Base-by-base conservation (phyloP, 2,329 filamentous ascomycete genomes). In the Rhinocladiella similis region DNA sequence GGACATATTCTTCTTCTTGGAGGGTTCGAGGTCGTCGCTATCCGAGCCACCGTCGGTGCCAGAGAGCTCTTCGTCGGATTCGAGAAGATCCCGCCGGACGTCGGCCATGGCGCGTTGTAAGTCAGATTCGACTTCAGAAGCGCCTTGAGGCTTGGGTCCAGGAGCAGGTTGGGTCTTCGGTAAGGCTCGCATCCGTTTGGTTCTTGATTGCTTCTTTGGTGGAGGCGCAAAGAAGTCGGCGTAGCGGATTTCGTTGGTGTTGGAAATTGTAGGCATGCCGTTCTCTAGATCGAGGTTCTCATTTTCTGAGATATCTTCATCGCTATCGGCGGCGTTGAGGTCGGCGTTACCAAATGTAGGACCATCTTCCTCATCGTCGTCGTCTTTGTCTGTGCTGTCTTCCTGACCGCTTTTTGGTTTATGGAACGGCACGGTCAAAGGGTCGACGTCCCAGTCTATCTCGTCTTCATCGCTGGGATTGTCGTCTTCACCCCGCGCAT, bases 161-260 rank as follows among this genome's bases (percentile, higher is more conserved):
- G 79, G 66, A 77, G 76, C 51, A 35, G 68, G 70, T 56, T 77
- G 74, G 9, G 80, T 79, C 64, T 84, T 83, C 1, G 80, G 81
- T 16, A 83, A 75, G 38, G 80, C 79, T 42, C 77, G 75, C 56
- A 73, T 75, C 53, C 76, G 76, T 63, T 78, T 80, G 57, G 81
- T 83, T 67, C 81, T 85, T 55, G 80, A 80, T 60, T 76, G 78
- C 72, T 94, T 95, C 65, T 83, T 85, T 18, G 87, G 82, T 10
- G 92, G 93, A 9, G 90, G 90, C 2, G 89, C 91, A 68, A 97
- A 97, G 75, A 97, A 97, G 71, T 97, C 91, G 59, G 87, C 86
- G 73, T 96, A 97, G 75, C 87, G 91, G 67, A 97, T 80, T 60
- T 92, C 88, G 69, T 96, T 96, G 48, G 92, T 91, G 66, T 96